phyloP scores from a whole-genome alignment of 371 early-diverging fungal species.

The Basidiobolus meristosporus region DNA sequence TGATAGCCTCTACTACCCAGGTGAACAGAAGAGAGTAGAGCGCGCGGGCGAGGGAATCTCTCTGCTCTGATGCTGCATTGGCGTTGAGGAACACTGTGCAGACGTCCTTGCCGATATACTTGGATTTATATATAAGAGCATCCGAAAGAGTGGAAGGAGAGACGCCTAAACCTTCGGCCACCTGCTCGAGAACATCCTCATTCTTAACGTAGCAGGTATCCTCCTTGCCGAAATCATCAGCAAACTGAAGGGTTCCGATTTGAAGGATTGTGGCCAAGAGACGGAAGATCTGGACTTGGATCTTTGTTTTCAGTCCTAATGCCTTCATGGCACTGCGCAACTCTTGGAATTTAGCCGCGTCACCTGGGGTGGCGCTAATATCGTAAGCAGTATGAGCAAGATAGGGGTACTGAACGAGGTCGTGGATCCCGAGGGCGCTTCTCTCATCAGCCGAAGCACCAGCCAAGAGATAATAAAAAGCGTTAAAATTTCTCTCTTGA shows the following conservation, averaged over 20 bases:
- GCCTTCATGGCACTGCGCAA: constrained; percentile 49
- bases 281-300: constrained; percentile 45
- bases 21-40: constrained; percentile 67
- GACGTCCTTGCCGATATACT: constrained; percentile 52
- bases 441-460: constrained; percentile 21
- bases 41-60: constrained; percentile 55
- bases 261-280: constrained; percentile 60
- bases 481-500: constrained; percentile 65
- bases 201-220: constrained; percentile 48
- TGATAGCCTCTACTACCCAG: constrained; percentile 80
- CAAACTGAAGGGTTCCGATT: constrained; percentile 59
- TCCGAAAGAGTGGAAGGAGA: constrained; percentile 41
- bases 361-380: constrained; percentile 16
- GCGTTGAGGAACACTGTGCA: constrained; percentile 73
- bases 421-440: constrained; percentile 1
- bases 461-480: constrained; percentile 66
- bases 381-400: constrained; percentile 14
- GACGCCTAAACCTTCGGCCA: constrained; percentile 68
- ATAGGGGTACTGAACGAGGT: constrained; percentile 5
- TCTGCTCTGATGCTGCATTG: constrained; percentile 45
- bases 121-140: constrained; percentile 35
- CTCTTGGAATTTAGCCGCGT: constrained; percentile 28
- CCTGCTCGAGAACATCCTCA: constrained; percentile 39
- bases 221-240: constrained; percentile 27
- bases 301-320: constrained; percentile 54